Evolutionary conservation across 306 rosid species (phyloP), one percentile per base, ranked within the genome.

Genomic region (Mimosa pudica): DNA sequence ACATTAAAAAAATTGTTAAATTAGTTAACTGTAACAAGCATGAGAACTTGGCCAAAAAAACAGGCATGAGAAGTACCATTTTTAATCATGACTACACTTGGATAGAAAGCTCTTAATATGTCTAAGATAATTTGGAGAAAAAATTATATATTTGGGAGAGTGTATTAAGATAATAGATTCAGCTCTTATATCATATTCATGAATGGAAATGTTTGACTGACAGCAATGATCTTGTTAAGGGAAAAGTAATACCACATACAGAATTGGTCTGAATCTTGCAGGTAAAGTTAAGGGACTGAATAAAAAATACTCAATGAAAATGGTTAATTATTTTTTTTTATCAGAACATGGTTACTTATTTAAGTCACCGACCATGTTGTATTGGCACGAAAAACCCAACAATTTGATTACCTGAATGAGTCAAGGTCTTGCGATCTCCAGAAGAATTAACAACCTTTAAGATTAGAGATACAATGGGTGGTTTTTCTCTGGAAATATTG

Each of bases 381-480:
- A 61, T 61, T 5, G 10, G 38, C 42, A 5, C 1, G n/a, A 32
- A 72, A 72, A 51, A 67, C 16, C 3, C 5, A 58, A 58, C 57
- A 73, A 9, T 60, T 74, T 4, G 18, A 64, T 82, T 79, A 96
- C 99, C 99, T 84, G 96, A 93, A 87, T 96, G 94, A 69, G 79
- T 74, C 77, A 91, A 79, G 77, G 93, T 66, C 80, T 82, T 93
- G 66, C 98, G 98, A 84, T 91, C 94, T 47, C 92, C 96, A 14
- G 52, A 85, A 47, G 94, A 91, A 87, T 84, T 83, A 63, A 95
- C 86, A 55, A 93, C 93, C 77, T 89, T 88, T 66, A 89, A 60
- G 58, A 87, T 75, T 87, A 96, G 92, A 78, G 99, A 93, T 16
- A 90, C 99, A 81, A 91, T 89, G 49, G 99, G 98, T 5, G 99